Evolutionary conservation across 2,329 filamentous ascomycete genomes (phyloP).

Genomic region (Xylaria sp.): DNA sequence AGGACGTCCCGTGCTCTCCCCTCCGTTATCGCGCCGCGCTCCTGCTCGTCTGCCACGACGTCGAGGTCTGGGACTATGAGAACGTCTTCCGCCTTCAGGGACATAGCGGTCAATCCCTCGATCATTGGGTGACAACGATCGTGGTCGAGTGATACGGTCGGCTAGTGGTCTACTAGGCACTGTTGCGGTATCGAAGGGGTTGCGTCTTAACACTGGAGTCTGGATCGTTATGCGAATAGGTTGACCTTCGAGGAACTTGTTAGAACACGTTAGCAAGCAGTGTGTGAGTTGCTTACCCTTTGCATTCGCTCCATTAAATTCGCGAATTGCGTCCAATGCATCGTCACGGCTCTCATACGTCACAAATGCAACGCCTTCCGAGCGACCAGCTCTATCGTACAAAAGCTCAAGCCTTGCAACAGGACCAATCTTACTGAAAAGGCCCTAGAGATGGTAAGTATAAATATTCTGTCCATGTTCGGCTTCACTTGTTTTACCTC

Average conservation of each 20-base stretch:
- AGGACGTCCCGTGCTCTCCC: conserved; percentile 51
- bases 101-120: conserved; percentile 83
- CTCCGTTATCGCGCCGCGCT: conserved; percentile 56
- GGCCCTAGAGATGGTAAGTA: conserved; percentile 66
- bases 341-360: conserved; percentile 78
- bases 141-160: conserved; percentile 73
- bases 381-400: conserved; percentile 90
- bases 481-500: conserved; percentile 63
- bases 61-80: conserved; percentile 68
- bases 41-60: conserved; percentile 59
- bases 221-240: conserved; percentile 80
- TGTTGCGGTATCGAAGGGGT: conserved; percentile 66
- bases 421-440: conserved; percentile 82
- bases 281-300: conserved; percentile 65
- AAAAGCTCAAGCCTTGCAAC: conserved; percentile 74
- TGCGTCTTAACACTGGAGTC: conserved; percentile 62
- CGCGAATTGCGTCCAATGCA: conserved; percentile 76
- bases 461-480: background rate
- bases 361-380: conserved; percentile 84
- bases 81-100: conserved; percentile 67
- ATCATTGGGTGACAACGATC: conserved; percentile 70
- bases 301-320: conserved; percentile 91
- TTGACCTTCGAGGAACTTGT: conserved; percentile 64
- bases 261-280: conserved; percentile 9
- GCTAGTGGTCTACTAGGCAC: conserved; percentile 67